Evolutionary conservation across 2,329 filamentous ascomycete genomes (phyloP).

Genomic region (Colletotrichum sp.): DNA sequence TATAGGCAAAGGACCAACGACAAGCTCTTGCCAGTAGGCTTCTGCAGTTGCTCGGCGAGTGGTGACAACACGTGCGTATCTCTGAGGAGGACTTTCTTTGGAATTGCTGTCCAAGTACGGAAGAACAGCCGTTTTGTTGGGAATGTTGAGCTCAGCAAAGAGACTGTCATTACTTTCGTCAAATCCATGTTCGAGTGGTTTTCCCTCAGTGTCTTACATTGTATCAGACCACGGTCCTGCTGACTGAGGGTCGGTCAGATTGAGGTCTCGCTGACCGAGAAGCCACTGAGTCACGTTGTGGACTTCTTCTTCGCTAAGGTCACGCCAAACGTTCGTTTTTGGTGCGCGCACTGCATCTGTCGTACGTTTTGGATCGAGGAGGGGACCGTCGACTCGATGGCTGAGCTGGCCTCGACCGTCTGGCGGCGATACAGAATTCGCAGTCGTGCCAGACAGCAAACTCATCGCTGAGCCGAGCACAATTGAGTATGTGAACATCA

Average conservation of each 20-base stretch:
- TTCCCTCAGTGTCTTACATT: slow-evolving; percentile 27
- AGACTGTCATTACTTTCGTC: slow-evolving; percentile 21
- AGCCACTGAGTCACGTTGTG: slow-evolving; percentile 42
- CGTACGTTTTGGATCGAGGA: background rate
- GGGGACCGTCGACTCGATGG: background rate
- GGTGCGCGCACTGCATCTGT: slow-evolving; percentile 33
- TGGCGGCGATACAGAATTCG: background rate
- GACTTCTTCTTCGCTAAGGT: slow-evolving; percentile 40
- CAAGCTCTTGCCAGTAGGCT: slow-evolving; percentile 46
- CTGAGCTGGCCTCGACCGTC: background rate
- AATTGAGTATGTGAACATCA: background rate
- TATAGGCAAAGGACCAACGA: slow-evolving; percentile 55
- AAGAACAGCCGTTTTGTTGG: slow-evolving; percentile 55
- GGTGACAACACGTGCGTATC: slow-evolving; percentile 49
- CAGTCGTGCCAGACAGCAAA: background rate
- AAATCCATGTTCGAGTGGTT: background rate
- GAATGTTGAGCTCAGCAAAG: slow-evolving; percentile 42
- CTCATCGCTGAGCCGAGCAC: background rate
- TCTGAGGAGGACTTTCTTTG: slow-evolving; percentile 32
- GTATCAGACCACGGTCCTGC: slow-evolving; percentile 41
- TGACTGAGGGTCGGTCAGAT: slow-evolving; percentile 38
- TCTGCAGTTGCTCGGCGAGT: slow-evolving; percentile 41
- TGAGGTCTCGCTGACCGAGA: slow-evolving; percentile 42
- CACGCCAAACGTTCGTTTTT: slow-evolving; percentile 45
- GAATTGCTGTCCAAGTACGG: slow-evolving; percentile 45